Base-by-base conservation (phyloP, 2,329 filamentous ascomycete genomes). In the Didymella sp. region DNA sequence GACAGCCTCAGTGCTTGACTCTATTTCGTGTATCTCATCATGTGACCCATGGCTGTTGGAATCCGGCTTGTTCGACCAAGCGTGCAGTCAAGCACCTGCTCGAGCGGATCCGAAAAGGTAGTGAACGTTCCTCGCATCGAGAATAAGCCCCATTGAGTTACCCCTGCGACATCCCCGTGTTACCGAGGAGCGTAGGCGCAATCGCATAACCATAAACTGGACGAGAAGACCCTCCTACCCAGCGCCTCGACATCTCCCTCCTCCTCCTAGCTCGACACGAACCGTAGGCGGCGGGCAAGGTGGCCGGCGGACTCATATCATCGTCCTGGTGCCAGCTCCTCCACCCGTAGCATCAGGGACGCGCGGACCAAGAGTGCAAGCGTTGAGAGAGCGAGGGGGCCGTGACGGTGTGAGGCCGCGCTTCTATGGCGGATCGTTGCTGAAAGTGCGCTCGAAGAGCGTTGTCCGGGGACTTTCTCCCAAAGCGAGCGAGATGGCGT, bases 131-230 rank as follows among this genome's bases (percentile, higher is more conserved):
- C 92, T 96, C 92, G 93, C 90, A 85, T 92, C 94, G 90, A 97
- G 92, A 97, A 96, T 98, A 92, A 97, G 94, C 94, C 94, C 94
- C 94, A 96, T 98, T 92, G 93, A 96, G 94, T 98, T 96, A 96
- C 91, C 84, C 77, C 75, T 73, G 28, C 47, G 44, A 41, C 56
- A 65, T 54, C 45, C 64, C 64, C 64, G 69, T 73, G 67, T 70
- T 61, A 64, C 69, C 75, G 80, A 75, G 71, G 57, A 25, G 67
- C 38, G 47, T 46, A 62, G 69, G 64, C 69, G 90, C 91, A 96
- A 97, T 96, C 94, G 93, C 94, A 97, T 98, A 88, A 89, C 94
- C 97, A 87, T 84, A 77, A 84, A 91, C 89, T 87, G 88, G 94
- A 97, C 94, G 89, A 97, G 89, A 85, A 82, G 80, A 82, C 79